Evolutionary conservation across 495 filamentous ascomycete genomes (phyloP), one percentile per base, ranked within the genome.

Genomic region (Rusavskia elegans): DNA sequence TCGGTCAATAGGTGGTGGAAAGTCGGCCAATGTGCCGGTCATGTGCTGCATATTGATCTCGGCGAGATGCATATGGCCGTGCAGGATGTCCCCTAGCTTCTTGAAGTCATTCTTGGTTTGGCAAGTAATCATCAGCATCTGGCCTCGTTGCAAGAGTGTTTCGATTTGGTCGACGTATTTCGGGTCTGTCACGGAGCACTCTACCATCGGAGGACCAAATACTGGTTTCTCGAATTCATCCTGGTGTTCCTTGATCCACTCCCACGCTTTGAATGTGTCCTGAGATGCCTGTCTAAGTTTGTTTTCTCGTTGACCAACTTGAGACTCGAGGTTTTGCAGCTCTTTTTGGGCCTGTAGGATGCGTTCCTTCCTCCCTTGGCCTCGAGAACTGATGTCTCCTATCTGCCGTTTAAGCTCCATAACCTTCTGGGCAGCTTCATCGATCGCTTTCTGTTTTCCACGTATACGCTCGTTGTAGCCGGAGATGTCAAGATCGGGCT

Each of bases 131-230:
- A 81, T 77, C 7, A 78, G 63, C 45, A 84, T 81, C 54, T 89
- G 83, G 13, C 63, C 74, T 9, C 49, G 55, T n/a, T 71, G 65
- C 9, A 99, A 61, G 19, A 84, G 60, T 3, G 77, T 73, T 64
- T 99, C 92, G 11, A 99, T 67, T 9, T 78, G 74, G 61, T 87
- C 72, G 21, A 82, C 80, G 60, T 83, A 89, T 50, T 68, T 75
- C 16, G 76, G 76, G 60, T 95, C 79, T 51, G 83, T 89, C 36
- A 96, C 64, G 0, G 84, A 84, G 64, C 90, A 95, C 21, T 74
- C 80, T 14, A 99, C 67, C 52, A 90, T 74, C 0, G 92, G 80
- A 17, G 92, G 92, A 0, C 87, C 89, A 64, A 87, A 89, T 21
- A 97, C 82, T 55, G 84, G 75, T 50, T 83, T 78, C 62, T 89